Evolutionary conservation across 352 stramenopile genomes (phyloP), one percentile per base, ranked within the genome.

Genomic region (Phytophthora tentaculata): DNA sequence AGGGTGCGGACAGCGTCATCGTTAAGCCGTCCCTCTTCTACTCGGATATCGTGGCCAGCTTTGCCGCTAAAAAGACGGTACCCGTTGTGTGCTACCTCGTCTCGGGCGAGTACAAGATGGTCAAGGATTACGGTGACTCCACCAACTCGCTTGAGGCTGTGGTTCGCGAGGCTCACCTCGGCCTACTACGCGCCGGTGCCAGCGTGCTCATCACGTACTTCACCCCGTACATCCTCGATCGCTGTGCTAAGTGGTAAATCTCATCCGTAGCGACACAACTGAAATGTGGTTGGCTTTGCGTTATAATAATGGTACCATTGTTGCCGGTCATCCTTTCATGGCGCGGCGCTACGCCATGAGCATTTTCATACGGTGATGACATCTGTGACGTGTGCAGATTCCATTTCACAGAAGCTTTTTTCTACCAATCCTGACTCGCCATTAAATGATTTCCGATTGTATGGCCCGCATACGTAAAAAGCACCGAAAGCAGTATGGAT

Each of bases 131-230:
- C 69, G 90, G 87, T 48, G 85, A 87, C 60, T 86, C 84, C 35
- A 93, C 89, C 44, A 66, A 87, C 49, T 94, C 89, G 58, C 77
- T 96, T 37, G 89, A 96, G 58, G 81, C 76, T 44, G 88, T 97
- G 61, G 88, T 97, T 74, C 84, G 83, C 17, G 90, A 97, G 71
- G 77, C 86, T 4, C 89, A 96, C 64, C 45, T 96, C 48, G 79
- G 82, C 19, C 76, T 95, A 35, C 61, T 95, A 76, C 91, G 97
- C 59, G 97, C 97, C 19, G 97, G 97, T 49, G 92, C 96, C 57
- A 97, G 98, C 82, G 96, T 99, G 62, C 98, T 99, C 70, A 95
- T 99, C 74, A 99, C 97, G 61, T 99, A 99, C 84, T 99, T 99
- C 70, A 89, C 90, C 59, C 90, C 90, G 9, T 94, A 88, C 76